A percentile compares a stretch with the other conserved stretches of the same genome.
Conservation (phyloP, 179 eudicot genomes). For the Beta lomatogona region DNA sequence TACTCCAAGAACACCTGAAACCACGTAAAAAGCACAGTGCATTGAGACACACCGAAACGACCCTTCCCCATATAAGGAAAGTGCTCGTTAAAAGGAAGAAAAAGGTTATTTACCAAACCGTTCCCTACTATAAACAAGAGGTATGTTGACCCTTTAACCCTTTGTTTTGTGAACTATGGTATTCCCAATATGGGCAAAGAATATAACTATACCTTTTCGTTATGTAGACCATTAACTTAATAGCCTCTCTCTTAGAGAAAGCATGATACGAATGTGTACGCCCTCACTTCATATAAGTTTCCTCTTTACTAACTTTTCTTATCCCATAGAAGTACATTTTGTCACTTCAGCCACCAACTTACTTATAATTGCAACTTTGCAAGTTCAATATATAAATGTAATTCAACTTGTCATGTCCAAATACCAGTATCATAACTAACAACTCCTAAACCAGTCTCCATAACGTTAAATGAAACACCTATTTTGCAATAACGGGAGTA, state of each 20-base stretch:
- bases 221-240: no score
- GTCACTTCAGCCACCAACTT: background rate
- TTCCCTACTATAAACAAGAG: no score
- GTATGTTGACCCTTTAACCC: no score
- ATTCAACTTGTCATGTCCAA: background rate
- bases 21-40: background rate
- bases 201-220: no score
- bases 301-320: background rate
- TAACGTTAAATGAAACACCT: background rate
- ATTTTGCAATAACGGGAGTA: background rate
- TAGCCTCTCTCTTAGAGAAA: background rate
- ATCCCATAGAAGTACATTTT: background rate
- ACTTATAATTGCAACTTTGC: background rate
- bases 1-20: conserved; percentile 91
- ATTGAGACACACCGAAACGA: background rate
- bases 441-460: background rate
- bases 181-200: no score
- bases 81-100: background rate
- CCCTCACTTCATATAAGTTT: background rate
- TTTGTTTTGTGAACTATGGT: no score
- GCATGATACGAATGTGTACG: background rate
- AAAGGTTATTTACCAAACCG: no score
- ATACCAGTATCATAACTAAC: background rate
- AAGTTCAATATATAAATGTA: background rate
- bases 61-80: background rate